These are phyloP conservation scores for Aureoboletus auriporus DNA, from an alignment of 768 basidiomycete genomes.

Conservation along the genomic window DNA sequence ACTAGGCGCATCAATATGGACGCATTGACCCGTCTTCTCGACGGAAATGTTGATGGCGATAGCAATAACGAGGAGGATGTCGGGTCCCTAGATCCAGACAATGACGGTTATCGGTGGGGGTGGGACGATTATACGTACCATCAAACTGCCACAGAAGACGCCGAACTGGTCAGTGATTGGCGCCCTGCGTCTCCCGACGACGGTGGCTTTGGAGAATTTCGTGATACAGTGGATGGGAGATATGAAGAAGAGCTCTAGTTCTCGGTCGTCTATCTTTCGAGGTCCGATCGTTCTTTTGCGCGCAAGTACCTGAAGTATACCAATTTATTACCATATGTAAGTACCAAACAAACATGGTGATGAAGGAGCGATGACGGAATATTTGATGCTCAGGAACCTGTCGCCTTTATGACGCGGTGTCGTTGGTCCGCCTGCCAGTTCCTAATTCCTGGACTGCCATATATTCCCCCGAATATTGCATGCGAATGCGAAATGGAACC, in stretches of 20 bases:
- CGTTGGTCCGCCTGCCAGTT: conserved; percentile 14
- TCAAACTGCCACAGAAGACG: conserved; percentile 16
- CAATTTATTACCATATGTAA: conserved; percentile 3
- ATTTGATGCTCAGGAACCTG: conserved; percentile 1
- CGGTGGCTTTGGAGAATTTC: conserved; percentile 10
- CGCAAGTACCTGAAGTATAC: background rate
- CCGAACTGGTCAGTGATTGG: conserved; percentile 46
- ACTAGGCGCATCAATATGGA: conserved; percentile 51
- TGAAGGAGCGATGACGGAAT: background rate
- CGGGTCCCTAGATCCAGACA: conserved; percentile 21
- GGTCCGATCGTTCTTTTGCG: background rate
- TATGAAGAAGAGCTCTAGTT: conserved; percentile 30
- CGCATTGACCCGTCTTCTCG: conserved; percentile 49
- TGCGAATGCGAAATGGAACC: background rate
- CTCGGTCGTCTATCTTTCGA: background rate
- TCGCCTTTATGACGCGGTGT: conserved; percentile 18
- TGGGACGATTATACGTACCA: conserved; percentile 11
- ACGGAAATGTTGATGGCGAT: conserved; percentile 23
- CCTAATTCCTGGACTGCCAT: background rate
- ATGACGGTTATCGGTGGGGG: conserved; percentile 11
- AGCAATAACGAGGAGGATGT: conserved; percentile 19
- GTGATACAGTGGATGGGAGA: conserved; percentile 17
- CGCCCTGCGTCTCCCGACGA: conserved; percentile 35
- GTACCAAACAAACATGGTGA: conserved; percentile 1
- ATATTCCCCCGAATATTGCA: background rate